Base-by-base conservation (phyloP, 768 basidiomycete species). In the Auricularia heimuer region DNA sequence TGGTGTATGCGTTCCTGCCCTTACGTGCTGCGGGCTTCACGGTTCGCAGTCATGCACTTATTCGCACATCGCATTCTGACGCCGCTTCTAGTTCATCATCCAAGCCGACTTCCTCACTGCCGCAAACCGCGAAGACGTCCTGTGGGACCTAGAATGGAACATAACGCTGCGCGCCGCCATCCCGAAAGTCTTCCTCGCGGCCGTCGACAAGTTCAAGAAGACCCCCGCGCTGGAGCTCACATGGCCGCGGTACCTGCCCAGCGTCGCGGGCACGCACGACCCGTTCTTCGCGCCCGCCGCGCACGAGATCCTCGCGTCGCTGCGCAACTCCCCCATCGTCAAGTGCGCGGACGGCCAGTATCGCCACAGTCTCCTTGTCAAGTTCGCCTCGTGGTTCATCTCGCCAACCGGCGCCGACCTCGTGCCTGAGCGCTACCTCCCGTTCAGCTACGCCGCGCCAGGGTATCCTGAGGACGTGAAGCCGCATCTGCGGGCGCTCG, bases 51-150 rank as follows among this genome's bases (percentile, higher is more conserved):
- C n/a, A 29, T 7, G 29, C 56, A 8, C 18, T 42, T 51, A 16
- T 47, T 29, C 21, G 36, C 61, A 68, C 35, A 65, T 7, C 7
- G 8, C 12, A 42, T 14, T 42, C 44, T 33, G 21, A n/a, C 51
- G 35, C 21, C 3, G 2, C 24, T 45, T 37, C 58, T 61, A 74
- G 73, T 74, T 74, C 65, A 65, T 74, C 56, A 67, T 74, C 36
- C 73, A 74, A 47, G 73, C 69, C 1, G 73, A 74, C 63, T 74
- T 74, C 60, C 65, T 74, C 45, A 73, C 73, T 16, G 65, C 70
- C 1, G 67, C 73, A 18, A 73, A 68, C 63, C 62, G 73, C 39
- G 73, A 74, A 56, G 73, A 71, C 42, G 66, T 74, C 36, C 65
- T 72, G 4, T 56, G 63, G 21, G 65, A 71, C 37, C 65, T 54